A percentile compares a stretch with the other conserved stretches of the same genome.
These are phyloP conservation scores for Pythium plurisporium DNA, from an alignment of 352 stramenopile species.

Conservation along the genomic window DNA sequence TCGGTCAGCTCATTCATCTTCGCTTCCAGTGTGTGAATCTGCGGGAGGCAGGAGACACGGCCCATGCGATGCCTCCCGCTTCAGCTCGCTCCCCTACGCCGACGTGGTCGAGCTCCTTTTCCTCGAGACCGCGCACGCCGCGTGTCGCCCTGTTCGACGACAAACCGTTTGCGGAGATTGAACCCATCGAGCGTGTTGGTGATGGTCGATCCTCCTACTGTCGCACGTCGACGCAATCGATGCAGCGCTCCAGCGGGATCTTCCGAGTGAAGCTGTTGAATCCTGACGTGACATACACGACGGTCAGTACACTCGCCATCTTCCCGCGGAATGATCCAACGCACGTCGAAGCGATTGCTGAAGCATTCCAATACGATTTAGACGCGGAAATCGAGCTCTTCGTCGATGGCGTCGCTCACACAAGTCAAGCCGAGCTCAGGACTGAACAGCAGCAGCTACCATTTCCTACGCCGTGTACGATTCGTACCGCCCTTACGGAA, in stretches of 20 bases:
- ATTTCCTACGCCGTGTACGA: slow-evolving; percentile 89
- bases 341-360: slow-evolving; percentile 69
- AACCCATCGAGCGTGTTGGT: slow-evolving; percentile 3
- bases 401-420: neutral
- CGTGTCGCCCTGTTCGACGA: slow-evolving; percentile 18
- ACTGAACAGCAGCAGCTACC: slow-evolving; percentile 34
- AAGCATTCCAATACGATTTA: slow-evolving; percentile 69
- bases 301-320: slow-evolving; percentile 87
- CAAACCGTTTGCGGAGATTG: slow-evolving; percentile 14
- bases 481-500: slow-evolving; percentile 82
- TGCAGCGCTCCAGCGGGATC: neutral
- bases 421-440: slow-evolving; percentile 36
- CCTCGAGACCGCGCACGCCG: slow-evolving; percentile 1
- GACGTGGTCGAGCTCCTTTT: neutral
- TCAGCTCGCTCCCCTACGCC: neutral
- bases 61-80: neutral
- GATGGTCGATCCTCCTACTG: neutral
- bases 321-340: slow-evolving; percentile 62
- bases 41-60: neutral
- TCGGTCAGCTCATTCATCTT: slow-evolving; percentile 5
- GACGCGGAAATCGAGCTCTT: slow-evolving; percentile 72
- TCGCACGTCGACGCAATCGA: neutral
- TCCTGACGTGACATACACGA: slow-evolving; percentile 25
- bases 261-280: slow-evolving; percentile 50
- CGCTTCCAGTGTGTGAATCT: slow-evolving; percentile 1